Percentiles rank a stretch among this genome's conserved stretches.
phyloP scores from a whole-genome alignment of 306 rosid species.

The Medicago lupulina region DNA sequence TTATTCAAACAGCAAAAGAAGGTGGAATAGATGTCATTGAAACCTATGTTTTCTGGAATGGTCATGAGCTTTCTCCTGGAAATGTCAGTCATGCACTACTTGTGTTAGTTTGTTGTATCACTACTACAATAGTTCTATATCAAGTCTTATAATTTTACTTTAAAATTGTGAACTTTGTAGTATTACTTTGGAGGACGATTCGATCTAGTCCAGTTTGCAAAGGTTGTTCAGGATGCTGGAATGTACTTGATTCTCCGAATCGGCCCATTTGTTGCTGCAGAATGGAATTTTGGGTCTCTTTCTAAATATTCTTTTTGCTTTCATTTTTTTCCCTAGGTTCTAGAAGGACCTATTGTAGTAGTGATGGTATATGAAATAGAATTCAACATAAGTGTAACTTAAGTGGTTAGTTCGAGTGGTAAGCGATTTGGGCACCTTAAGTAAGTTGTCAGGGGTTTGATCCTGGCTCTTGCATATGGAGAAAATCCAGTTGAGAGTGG shows the following conservation, averaged over 20 bases:
- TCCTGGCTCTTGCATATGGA: too few species aligned
- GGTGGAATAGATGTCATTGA: constrained; percentile 88
- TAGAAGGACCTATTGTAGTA: background rate
- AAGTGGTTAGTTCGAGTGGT: too few species aligned
- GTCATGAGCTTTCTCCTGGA: constrained; percentile 89
- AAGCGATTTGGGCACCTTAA: too few species aligned
- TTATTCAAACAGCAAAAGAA: constrained; percentile 83
- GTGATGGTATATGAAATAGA: background rate
- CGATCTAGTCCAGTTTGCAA: constrained; percentile 57
- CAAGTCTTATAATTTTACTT: background rate
- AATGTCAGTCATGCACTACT: constrained; percentile 56
- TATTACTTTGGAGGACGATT: constrained; percentile 62
- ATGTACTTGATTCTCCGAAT: constrained; percentile 58
- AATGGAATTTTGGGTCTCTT: constrained; percentile 59
- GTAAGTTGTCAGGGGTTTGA: too few species aligned
- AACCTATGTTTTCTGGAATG: constrained; percentile 96
- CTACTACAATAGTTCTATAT: too few species aligned
- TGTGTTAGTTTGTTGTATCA: background rate
- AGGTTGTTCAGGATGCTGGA: constrained; percentile 52
- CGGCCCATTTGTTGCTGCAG: constrained; percentile 60
- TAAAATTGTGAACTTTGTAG: constrained; percentile 40
- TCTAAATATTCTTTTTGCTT: background rate
- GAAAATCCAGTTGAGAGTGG: too few species aligned
- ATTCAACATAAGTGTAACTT: background rate
- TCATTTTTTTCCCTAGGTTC: background rate